These are phyloP conservation scores for Emmonsiellopsis sp. DNA, from an alignment of 2,329 filamentous ascomycete species.

Conservation along the genomic window DNA sequence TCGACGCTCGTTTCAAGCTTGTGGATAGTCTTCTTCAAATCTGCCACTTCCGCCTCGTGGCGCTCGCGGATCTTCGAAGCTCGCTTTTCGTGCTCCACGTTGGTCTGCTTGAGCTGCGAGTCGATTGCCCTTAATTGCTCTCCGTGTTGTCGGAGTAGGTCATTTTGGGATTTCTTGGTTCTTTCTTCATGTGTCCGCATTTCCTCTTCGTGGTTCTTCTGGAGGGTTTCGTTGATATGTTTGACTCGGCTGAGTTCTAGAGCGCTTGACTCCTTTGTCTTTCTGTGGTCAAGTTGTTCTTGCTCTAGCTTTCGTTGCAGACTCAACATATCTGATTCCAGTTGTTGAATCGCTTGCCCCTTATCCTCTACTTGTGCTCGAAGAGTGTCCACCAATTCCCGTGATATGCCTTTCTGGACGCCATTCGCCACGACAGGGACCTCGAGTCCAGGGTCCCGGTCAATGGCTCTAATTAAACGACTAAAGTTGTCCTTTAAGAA, in stretches of 20 bases:
- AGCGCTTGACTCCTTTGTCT: slow-evolving; percentile 49
- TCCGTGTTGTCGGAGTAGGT: slow-evolving; percentile 32
- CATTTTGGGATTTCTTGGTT: slow-evolving; percentile 33
- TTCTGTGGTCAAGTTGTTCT: slow-evolving; percentile 63
- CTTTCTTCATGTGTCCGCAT: slow-evolving; percentile 45
- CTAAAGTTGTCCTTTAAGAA: slow-evolving; percentile 96
- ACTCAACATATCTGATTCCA: slow-evolving; percentile 46
- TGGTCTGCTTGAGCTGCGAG: slow-evolving; percentile 37
- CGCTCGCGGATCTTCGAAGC: slow-evolving; percentile 28
- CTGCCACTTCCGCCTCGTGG: slow-evolving; percentile 53
- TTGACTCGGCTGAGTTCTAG: slow-evolving; percentile 51
- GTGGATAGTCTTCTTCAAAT: slow-evolving; percentile 51
- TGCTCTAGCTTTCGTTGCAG: slow-evolving; percentile 53
- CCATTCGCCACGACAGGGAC: slow-evolving; percentile 71
- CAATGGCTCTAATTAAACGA: slow-evolving; percentile 71
- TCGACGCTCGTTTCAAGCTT: slow-evolving; percentile 42
- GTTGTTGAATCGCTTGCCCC: slow-evolving; percentile 48
- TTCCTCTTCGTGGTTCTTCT: slow-evolving; percentile 60
- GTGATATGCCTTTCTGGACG: slow-evolving; percentile 81
- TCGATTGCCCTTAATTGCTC: slow-evolving; percentile 41
- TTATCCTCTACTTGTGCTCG: slow-evolving; percentile 68
- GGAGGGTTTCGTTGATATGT: slow-evolving; percentile 60
- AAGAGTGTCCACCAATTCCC: slow-evolving; percentile 81
- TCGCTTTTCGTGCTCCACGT: slow-evolving; percentile 30
- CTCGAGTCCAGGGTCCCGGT: slow-evolving; percentile 82